A percentile compares a stretch with the other conserved stretches of the same genome.
These are phyloP conservation scores for Hypoxylon sp. DNA, from an alignment of 2,329 filamentous ascomycete species.

Conservation along the genomic window DNA sequence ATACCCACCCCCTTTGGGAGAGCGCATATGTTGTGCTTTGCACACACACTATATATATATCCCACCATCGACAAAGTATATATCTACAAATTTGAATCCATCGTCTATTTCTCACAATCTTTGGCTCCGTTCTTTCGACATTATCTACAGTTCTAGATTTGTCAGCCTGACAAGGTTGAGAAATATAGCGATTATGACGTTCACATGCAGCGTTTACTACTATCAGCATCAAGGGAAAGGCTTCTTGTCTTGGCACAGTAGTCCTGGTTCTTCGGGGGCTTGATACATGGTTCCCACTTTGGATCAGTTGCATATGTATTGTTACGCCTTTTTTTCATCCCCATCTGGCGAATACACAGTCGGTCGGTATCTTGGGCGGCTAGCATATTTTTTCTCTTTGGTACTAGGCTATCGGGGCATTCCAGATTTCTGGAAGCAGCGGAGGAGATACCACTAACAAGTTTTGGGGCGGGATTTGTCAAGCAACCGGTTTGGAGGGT, in stretches of 20 bases:
- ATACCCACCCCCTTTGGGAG: slow-evolving; percentile 43
- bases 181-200: slow-evolving; percentile 8
- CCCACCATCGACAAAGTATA: slow-evolving; percentile 35
- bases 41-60: slow-evolving; percentile 34
- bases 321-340: slow-evolving; percentile 9
- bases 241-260: slow-evolving; percentile 3
- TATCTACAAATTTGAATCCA: slow-evolving; percentile 40
- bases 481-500: slow-evolving; percentile 1
- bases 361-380: slow-evolving; percentile 40
- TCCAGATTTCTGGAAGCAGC: slow-evolving; percentile 36
- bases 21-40: slow-evolving; percentile 34
- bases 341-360: slow-evolving; percentile 14
- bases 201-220: slow-evolving; percentile 11
- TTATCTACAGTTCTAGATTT: not conserved
- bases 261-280: not conserved
- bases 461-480: slow-evolving; percentile 4
- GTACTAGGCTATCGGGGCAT: slow-evolving; percentile 25
- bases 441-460: slow-evolving; percentile 51
- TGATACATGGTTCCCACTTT: slow-evolving; percentile 5
- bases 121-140: not conserved
- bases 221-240: slow-evolving; percentile 5
- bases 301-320: slow-evolving; percentile 34
- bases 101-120: slow-evolving; percentile 10
- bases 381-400: slow-evolving; percentile 30
- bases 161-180: slow-evolving; percentile 2